Conservation (phyloP, 2,329 filamentous ascomycete genomes). For the Trichoderma atroviride region DNA sequence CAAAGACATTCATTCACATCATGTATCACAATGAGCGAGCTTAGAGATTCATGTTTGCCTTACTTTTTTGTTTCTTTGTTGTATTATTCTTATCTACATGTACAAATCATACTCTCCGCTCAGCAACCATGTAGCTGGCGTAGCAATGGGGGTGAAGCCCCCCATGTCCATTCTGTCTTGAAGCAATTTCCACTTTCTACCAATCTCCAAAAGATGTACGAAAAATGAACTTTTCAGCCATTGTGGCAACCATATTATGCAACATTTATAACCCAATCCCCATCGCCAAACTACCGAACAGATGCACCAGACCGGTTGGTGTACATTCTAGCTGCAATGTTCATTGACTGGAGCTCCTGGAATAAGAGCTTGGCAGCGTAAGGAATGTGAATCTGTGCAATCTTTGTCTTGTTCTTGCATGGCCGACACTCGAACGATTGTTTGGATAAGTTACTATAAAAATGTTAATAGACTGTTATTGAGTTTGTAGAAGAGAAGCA, state of each 20-base stretch:
- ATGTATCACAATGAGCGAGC: background rate
- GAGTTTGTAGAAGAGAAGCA: background rate
- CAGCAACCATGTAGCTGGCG: slow-evolving; percentile 22
- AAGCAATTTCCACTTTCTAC: slow-evolving; percentile 18
- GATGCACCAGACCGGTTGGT: slow-evolving; percentile 79
- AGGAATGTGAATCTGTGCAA: slow-evolving; percentile 95
- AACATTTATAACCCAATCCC: slow-evolving; percentile 24
- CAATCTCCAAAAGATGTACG: slow-evolving; percentile 14
- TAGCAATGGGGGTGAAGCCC: slow-evolving; percentile 12
- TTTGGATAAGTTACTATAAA: slow-evolving; percentile 80
- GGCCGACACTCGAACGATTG: slow-evolving; percentile 95
- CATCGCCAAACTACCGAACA: slow-evolving; percentile 54
- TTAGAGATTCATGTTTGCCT: background rate
- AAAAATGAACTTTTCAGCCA: slow-evolving; percentile 2
- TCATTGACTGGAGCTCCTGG: slow-evolving; percentile 98
- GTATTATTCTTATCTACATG: slow-evolving; percentile 30
- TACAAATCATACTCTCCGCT: slow-evolving; percentile 28
- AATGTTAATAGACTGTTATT: slow-evolving; percentile 39
- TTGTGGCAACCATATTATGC: background rate
- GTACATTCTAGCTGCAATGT: slow-evolving; percentile 97
- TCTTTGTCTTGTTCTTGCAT: slow-evolving; percentile 99
- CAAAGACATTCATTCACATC: slow-evolving; percentile 24
- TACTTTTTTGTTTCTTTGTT: slow-evolving; percentile 22
- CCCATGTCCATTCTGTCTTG: slow-evolving; percentile 22
- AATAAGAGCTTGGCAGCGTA: slow-evolving; percentile 98